Evolutionary conservation across 176 grass and related monocot species (phyloP), one percentile per base, ranked within the genome.

Genomic region (Musa beccarii): DNA sequence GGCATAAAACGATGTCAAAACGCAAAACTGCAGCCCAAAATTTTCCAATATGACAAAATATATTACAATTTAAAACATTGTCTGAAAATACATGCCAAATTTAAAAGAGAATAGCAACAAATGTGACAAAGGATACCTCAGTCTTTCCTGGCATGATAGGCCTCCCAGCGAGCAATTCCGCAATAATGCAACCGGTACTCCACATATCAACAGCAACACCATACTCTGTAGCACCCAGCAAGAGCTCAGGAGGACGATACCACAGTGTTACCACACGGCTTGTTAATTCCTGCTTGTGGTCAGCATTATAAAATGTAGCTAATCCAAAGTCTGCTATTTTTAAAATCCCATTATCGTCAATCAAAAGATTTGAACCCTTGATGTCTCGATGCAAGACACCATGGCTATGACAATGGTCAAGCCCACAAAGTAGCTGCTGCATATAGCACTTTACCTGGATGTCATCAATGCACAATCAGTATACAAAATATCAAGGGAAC

Each of bases 261-360:
- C 96, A 99, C 63, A 99, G 81, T 54, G 96, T 99, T 55, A 99
- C 91, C 20, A 99, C 96, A 65, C 91, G 96, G 77, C 91, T 95
- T 71, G 96, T 99, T 73, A 99, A 84, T 28, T 87, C 87, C 72
- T 99, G 96, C 71, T 82, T 99, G 73, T 99, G 91, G 66, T 85
- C 89, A 0, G 91, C 89, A 76, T 99, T 99, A 80, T 89, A 99
- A 79, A 95, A 91, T 56, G 96, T 95, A 76, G 96, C 96, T 54
- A 99, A 66, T 75, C 96, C 96, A 80, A 99, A 99, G 87, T 99
- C 96, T 77, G 91, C 89, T 95, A 99, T 99, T 86, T 95, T 99
- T 75, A 95, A 85, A 79, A 87, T 85, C 68, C 96, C 96, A 72
- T 94, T 90, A 51, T 99, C 92, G 86, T 87, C 84, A 63, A 99